Evolutionary conservation across 805 yeast genomes (phyloP).

Genomic region (Tetrapisispora pingtungensis): DNA sequence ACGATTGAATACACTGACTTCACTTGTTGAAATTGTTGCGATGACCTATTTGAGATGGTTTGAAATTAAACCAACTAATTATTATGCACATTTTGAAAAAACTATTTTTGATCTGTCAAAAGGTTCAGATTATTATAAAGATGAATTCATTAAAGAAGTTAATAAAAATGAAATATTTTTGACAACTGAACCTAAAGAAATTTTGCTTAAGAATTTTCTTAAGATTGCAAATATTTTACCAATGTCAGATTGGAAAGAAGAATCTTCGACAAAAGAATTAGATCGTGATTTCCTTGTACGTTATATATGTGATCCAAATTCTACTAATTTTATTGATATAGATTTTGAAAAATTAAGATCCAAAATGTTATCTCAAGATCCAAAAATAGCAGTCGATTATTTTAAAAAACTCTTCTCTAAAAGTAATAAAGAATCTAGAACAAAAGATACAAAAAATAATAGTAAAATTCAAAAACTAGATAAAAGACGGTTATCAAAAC

Average conservation of each 20-base stretch:
- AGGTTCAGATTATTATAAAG: constrained; percentile 9
- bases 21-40: constrained; percentile 39
- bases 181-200: constrained; percentile 39
- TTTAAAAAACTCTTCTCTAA: constrained; percentile 10
- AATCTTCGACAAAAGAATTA: constrained; percentile 4
- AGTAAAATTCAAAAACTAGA: not conserved
- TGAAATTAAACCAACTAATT: constrained; percentile 31
- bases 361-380: constrained; percentile 4
- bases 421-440: not conserved
- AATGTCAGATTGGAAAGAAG: constrained; percentile 27
- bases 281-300: constrained; percentile 9
- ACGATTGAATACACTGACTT: constrained; percentile 37
- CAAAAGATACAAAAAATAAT: not conserved
- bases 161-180: constrained; percentile 42
- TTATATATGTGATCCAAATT: constrained; percentile 13
- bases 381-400: constrained; percentile 13
- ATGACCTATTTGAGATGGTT: constrained; percentile 36
- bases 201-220: constrained; percentile 36
- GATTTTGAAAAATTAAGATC: constrained; percentile 7
- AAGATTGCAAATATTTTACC: constrained; percentile 38
- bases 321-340: constrained; percentile 9
- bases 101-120: constrained; percentile 14
- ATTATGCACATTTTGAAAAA: constrained; percentile 21
- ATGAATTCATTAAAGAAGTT: constrained; percentile 15
- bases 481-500: not conserved